phyloP scores from a whole-genome alignment of 768 basidiomycete species.

The Mycena polygramma region DNA sequence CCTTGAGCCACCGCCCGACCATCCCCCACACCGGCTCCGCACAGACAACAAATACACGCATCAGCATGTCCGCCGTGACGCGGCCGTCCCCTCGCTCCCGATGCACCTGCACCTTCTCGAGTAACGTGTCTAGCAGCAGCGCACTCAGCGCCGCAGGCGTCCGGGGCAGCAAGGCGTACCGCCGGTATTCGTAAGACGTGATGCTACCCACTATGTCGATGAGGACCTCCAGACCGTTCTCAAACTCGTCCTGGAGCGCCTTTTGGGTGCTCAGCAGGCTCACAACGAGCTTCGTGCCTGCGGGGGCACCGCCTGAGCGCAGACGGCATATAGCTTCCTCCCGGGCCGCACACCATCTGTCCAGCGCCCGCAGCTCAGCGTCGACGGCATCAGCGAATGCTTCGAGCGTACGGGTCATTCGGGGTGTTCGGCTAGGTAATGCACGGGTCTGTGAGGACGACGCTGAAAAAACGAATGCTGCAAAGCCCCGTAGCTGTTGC shows the following conservation, averaged over 20 bases:
- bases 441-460: slow-evolving; percentile 38
- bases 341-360: slow-evolving; percentile 76
- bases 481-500: slow-evolving; percentile 74
- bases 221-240: slow-evolving; percentile 69
- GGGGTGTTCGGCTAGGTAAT: slow-evolving; percentile 30
- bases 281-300: slow-evolving; percentile 58
- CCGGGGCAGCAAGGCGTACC: slow-evolving; percentile 40
- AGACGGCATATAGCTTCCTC: slow-evolving; percentile 80
- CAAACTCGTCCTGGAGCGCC: slow-evolving; percentile 67
- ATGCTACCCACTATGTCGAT: slow-evolving; percentile 60
- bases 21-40: slow-evolving; percentile 83
- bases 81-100: slow-evolving; percentile 66
- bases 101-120: slow-evolving; percentile 69
- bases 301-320: slow-evolving; percentile 57
- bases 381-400: slow-evolving; percentile 86
- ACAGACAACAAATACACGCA: slow-evolving; percentile 70
- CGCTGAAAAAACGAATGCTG: slow-evolving; percentile 60
- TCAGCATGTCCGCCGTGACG: slow-evolving; percentile 67
- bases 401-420: slow-evolving; percentile 74
- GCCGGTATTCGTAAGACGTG: slow-evolving; percentile 41
- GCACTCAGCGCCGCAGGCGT: slow-evolving; percentile 69
- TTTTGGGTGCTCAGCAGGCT: slow-evolving; percentile 79
- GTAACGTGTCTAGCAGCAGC: slow-evolving; percentile 72
- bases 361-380: slow-evolving; percentile 67
- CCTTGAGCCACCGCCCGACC: slow-evolving; percentile 77